Percentiles rank a stretch among this genome's conserved stretches.
Conservation (phyloP, 2,329 filamentous ascomycete species). For the Dendrostoma leiphaemia region DNA sequence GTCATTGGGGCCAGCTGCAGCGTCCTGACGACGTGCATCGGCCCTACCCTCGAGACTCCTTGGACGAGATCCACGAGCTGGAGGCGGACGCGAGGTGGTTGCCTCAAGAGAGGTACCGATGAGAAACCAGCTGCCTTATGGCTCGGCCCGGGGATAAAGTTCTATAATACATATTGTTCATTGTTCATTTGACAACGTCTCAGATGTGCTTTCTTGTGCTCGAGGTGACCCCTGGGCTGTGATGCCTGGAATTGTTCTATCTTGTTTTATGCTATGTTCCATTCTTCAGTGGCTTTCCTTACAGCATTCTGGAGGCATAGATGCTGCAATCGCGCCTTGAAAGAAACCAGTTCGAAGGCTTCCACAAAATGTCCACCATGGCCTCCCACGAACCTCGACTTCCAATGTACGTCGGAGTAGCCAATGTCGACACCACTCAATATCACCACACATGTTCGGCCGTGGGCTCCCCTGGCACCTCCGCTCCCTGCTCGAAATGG, state of each 20-base stretch:
- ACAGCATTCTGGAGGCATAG: not conserved
- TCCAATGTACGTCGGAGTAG: not conserved
- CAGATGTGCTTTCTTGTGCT: not conserved
- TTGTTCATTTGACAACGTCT: slow-evolving; percentile 2
- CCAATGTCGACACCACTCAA: not conserved
- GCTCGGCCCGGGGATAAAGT: not conserved
- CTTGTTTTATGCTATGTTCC: not conserved
- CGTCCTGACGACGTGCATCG: slow-evolving; percentile 8
- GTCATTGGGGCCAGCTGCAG: slow-evolving; percentile 2
- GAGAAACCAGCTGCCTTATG: not conserved
- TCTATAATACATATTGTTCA: slow-evolving; percentile 7
- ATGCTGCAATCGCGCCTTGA: not conserved
- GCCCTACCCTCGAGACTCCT: slow-evolving; percentile 6
- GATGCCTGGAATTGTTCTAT: slow-evolving; percentile 5
- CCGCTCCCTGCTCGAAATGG: not conserved
- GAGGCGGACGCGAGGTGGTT: slow-evolving; percentile 17
- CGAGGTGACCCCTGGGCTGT: not conserved
- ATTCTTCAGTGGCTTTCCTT: not conserved
- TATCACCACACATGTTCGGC: not conserved
- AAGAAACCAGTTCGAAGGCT: not conserved
- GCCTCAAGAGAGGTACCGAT: slow-evolving; percentile 1
- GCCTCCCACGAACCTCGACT: not conserved
- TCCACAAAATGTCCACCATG: not conserved
- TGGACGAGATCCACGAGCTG: slow-evolving; percentile 6
- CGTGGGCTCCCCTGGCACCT: not conserved